Evolutionary conservation across 2,329 filamentous ascomycete genomes (phyloP), one percentile per base, ranked within the genome.

Genomic region (Penicillium brasilianum): DNA sequence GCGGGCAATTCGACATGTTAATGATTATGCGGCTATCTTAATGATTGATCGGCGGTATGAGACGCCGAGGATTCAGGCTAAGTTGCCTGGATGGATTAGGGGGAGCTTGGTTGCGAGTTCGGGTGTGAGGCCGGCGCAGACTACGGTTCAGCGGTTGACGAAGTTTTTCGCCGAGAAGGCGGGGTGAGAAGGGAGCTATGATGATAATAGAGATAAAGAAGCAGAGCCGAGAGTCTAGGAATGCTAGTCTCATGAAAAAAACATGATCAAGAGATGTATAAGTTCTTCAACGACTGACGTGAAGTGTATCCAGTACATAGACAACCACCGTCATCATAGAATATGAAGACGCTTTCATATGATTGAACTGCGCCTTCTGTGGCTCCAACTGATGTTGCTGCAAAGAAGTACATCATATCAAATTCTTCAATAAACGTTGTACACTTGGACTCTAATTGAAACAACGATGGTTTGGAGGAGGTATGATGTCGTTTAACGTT

Each of bases 11-110:
- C 84, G 95, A 50, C 95, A 99, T 74, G 85, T 85, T 58, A 87
- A 86, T 25, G 95, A 99, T 77, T 98, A 96, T 77, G 95, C 95
- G 4, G 88, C 90, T 16, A 97, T 99, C 65, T 79, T 97, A 59
- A 84, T 99, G 72, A 81, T 95, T 36, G 95, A 99, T 77, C 83
- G 85, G 65, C 83, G 95, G 55, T 99, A 95, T 77, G 85, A 83
- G n/a, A 87, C 84, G 30, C 82, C 87, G 52, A 84, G 90, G 57
- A 92, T 98, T 62, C 85, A 86, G 69, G 80, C 77, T 25, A 98
- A 97, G 78, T 77, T 99, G 67, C 95, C 95, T 0, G 88, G 85
- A 1, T 99, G 95, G 95, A 98, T 99, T 71, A 85, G 85, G 67
- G 86, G 84, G 11, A 92, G 90, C 37, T 77, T 96, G 61, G 69